phyloP scores from a whole-genome alignment of 768 basidiomycete species.

The Boletus fagicola region DNA sequence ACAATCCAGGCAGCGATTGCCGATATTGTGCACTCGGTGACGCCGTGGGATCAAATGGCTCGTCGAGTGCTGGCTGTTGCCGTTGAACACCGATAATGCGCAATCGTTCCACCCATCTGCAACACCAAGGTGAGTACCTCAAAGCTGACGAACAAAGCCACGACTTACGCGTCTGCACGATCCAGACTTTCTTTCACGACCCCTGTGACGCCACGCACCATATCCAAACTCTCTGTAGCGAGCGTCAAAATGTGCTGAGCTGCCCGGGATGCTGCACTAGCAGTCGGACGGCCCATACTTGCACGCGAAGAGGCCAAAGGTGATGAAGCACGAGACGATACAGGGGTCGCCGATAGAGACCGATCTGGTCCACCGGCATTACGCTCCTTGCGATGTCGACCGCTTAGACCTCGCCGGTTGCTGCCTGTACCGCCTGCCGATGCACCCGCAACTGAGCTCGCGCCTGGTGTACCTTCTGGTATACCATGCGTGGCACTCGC shows the following conservation, averaged over 20 bases:
- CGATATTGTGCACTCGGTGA: conserved; percentile 12
- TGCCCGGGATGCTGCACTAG: conserved; percentile 63
- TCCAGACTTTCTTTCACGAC: conserved; percentile 88
- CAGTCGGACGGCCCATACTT: conserved; percentile 34
- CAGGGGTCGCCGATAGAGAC: conserved; percentile 31
- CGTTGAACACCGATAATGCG: conserved; percentile 76
- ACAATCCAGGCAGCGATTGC: conserved; percentile 28
- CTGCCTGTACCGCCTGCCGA: conserved; percentile 23
- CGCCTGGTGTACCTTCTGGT: conserved; percentile 31
- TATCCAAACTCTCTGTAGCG: conserved; percentile 89
- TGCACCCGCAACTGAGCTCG: conserved; percentile 38
- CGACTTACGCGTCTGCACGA: conserved; percentile 75
- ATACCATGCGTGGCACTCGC: conserved; percentile 27
- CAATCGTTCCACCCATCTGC: conserved; percentile 81
- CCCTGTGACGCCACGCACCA: conserved; percentile 85
- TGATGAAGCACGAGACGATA: conserved; percentile 36
- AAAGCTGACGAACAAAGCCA: background rate
- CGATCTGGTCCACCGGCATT: conserved; percentile 37
- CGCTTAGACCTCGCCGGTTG: conserved; percentile 16
- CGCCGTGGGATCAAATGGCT: conserved; percentile 9
- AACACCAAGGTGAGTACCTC: conserved; percentile 1
- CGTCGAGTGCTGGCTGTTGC: conserved; percentile 30
- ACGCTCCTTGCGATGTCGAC: conserved; percentile 38
- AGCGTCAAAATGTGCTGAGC: conserved; percentile 80
- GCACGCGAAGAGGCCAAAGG: conserved; percentile 29